Conservation (phyloP, 1,284 basidiomycete species). For the Apiotrichum akiyoshidainum region DNA sequence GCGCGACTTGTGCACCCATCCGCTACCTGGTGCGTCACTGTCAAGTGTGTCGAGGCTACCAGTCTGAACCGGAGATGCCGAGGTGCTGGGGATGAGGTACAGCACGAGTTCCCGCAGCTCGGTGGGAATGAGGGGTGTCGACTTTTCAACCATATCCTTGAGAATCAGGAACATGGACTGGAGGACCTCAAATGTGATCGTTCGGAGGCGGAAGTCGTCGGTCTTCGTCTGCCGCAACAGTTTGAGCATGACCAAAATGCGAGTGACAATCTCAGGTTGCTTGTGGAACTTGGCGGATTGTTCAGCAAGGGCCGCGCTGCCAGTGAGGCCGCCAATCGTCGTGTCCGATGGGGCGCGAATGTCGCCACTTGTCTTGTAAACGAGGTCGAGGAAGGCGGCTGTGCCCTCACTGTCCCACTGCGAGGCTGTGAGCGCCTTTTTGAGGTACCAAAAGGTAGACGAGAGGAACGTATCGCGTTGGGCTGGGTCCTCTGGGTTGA, state of each 20-base stretch:
- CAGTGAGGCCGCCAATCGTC: constrained; percentile 19
- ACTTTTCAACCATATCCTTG: constrained; percentile 1
- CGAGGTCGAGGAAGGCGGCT: constrained; percentile 68
- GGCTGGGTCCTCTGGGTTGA: neutral
- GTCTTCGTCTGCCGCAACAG: constrained; percentile 14
- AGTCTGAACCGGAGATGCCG: neutral
- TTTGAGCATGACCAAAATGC: constrained; percentile 16
- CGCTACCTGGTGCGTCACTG: neutral
- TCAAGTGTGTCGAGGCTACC: constrained; percentile 3
- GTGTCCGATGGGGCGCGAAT: constrained; percentile 53
- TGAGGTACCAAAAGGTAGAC: constrained; percentile 75
- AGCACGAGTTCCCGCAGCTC: constrained; percentile 6
- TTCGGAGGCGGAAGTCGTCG: constrained; percentile 21
- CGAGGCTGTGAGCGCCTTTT: constrained; percentile 63
- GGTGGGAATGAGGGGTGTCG: neutral
- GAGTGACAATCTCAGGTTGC: neutral
- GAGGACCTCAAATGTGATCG: constrained; percentile 23
- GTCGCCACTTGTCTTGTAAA: constrained; percentile 51
- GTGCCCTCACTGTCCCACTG: constrained; percentile 63
- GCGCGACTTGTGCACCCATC: constrained; percentile 22
- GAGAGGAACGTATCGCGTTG: constrained; percentile 22
- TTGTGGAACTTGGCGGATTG: neutral
- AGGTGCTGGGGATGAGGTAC: constrained; percentile 9
- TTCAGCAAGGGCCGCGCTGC: constrained; percentile 5
- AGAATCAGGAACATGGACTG: constrained; percentile 13